Evolutionary conservation across 2,329 filamentous ascomycete species (phyloP).

Genomic region (Plenodomus lindquistii): DNA sequence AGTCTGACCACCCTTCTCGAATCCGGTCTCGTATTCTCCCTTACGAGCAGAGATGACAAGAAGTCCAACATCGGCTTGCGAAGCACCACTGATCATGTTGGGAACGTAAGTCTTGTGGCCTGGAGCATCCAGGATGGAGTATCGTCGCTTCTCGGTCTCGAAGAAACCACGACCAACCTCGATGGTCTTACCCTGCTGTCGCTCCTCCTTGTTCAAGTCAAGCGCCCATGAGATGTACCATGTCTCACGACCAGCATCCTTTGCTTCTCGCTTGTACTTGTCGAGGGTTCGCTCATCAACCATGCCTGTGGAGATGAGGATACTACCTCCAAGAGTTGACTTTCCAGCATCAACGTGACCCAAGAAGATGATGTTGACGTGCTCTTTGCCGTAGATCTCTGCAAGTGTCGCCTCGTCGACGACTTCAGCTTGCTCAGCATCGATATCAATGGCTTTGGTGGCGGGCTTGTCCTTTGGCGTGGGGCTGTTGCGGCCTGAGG

Average conservation of each 20-base stretch:
- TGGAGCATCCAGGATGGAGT: conserved; percentile 95
- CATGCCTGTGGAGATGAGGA: conserved; percentile 94
- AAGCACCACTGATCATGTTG: conserved; percentile 96
- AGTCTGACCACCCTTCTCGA: conserved; percentile 95
- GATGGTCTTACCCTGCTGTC: conserved; percentile 95
- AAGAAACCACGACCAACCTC: conserved; percentile 92
- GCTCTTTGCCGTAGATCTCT: conserved; percentile 94
- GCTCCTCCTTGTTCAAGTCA: conserved; percentile 95
- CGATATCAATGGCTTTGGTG: conserved; percentile 77
- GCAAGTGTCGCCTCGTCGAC: conserved; percentile 83
- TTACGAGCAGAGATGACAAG: conserved; percentile 95
- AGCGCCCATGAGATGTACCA: conserved; percentile 99
- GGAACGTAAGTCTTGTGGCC: conserved; percentile 98
- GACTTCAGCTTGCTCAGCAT: conserved; percentile 77
- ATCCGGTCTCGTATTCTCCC: conserved; percentile 98
- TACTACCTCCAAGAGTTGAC: conserved; percentile 91
- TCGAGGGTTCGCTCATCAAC: conserved; percentile 99
- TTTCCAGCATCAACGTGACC: conserved; percentile 99
- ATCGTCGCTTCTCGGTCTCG: conserved; percentile 93
- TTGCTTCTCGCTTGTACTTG: conserved; percentile 88
- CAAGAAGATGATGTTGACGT: conserved; percentile 95
- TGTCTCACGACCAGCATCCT: conserved; percentile 93
- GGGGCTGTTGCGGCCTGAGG: conserved; percentile 83
- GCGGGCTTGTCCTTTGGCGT: conserved; percentile 62
- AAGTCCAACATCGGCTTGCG: conserved; percentile 68